Evolutionary conservation across 2,329 filamentous ascomycete species (phyloP).

Genomic region (Huntiella moniliformis): DNA sequence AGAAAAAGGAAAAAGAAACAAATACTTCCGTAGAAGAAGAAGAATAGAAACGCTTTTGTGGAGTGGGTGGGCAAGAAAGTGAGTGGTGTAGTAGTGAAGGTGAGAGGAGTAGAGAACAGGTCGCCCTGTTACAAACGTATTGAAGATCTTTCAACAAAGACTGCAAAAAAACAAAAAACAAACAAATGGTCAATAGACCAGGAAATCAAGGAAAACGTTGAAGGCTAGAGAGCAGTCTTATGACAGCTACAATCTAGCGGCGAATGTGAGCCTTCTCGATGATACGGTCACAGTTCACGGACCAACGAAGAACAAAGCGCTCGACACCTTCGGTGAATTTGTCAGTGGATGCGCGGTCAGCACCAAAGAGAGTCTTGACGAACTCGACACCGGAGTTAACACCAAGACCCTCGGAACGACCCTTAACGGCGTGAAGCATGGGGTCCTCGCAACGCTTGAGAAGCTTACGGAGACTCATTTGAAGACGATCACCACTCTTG

Average conservation of each 20-base stretch:
- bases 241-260: too few relatives aligned
- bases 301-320: constrained; percentile 83
- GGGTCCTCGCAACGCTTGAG: constrained; percentile 83
- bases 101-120: constrained; percentile 3
- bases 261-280: too few relatives aligned
- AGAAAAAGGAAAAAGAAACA: neutral
- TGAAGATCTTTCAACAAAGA: constrained; percentile 5
- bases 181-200: neutral
- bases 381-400: constrained; percentile 90
- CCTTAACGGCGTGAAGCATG: constrained; percentile 81
- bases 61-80: neutral
- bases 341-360: constrained; percentile 77
- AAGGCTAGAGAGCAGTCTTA: too few relatives aligned
- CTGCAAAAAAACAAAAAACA: constrained; percentile 6
- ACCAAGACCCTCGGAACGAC: constrained; percentile 49
- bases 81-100: neutral
- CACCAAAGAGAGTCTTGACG: constrained; percentile 85
- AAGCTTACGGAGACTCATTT: constrained; percentile 64
- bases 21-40: neutral
- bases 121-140: constrained; percentile 8
- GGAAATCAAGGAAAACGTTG: constrained; percentile 2
- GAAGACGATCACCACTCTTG: constrained; percentile 70
- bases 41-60: constrained; percentile 1
- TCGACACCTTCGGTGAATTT: constrained; percentile 79
- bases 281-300: constrained; percentile 35